Conservation (phyloP, 1,284 basidiomycete genomes). For the Tranzscheliella williamsii region DNA sequence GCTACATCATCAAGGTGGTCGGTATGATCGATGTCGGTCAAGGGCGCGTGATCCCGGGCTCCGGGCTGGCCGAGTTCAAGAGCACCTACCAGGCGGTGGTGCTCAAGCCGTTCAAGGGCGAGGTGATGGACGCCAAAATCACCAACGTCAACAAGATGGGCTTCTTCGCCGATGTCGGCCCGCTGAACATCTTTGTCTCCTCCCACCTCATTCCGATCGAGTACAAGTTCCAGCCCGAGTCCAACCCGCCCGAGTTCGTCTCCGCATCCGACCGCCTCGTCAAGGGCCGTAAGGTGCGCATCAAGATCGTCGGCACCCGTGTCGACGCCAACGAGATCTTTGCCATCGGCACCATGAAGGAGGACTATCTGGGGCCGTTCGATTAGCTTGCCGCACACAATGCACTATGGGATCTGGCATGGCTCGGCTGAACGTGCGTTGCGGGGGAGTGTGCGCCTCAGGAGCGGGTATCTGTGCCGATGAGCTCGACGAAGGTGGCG, state of each 20-base stretch:
- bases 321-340: constrained; percentile 93
- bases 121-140: constrained; percentile 95
- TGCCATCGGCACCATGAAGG: constrained; percentile 59
- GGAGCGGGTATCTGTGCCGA: constrained; percentile 33
- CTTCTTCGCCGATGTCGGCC: constrained; percentile 95
- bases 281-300: constrained; percentile 85
- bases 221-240: constrained; percentile 63
- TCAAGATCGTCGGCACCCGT: constrained; percentile 95
- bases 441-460: constrained; percentile 1
- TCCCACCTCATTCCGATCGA: constrained; percentile 76
- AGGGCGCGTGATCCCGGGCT: constrained; percentile 81
- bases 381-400: too few species aligned
- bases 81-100: constrained; percentile 57
- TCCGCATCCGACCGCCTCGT: constrained; percentile 64
- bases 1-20: constrained; percentile 93
- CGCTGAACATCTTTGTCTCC: constrained; percentile 69
- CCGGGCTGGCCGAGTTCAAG: constrained; percentile 86
- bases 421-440: background rate
- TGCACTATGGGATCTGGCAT: too few species aligned
- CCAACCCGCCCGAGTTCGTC: constrained; percentile 59
- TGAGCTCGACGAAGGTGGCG: constrained; percentile 16
- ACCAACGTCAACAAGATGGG: constrained; percentile 99
- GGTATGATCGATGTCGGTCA: constrained; percentile 62
- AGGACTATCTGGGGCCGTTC: constrained; percentile 57
- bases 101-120: constrained; percentile 78